These are phyloP conservation scores for Striga hermonthica DNA, from an alignment of 305 asterid species.

Conservation along the genomic window DNA sequence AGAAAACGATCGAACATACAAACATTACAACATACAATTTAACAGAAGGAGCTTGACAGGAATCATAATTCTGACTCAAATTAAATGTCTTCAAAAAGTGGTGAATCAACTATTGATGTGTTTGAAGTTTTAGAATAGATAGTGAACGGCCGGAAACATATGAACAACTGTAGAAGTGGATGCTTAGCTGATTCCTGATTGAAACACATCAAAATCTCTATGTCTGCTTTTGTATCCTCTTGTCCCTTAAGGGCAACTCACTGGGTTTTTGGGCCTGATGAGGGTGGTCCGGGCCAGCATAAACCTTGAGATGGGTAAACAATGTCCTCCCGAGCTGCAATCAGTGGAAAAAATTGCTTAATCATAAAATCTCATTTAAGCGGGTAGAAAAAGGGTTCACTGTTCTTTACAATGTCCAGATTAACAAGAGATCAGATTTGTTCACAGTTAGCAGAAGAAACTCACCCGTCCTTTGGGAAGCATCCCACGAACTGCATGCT, in stretches of 20 bases:
- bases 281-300: conserved; percentile 87
- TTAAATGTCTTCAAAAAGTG: conserved; percentile 17
- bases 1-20: conserved; percentile 15
- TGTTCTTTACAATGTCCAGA: too few species aligned
- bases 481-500: conserved; percentile 98
- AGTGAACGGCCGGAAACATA: conserved; percentile 6
- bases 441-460: conserved; percentile 18
- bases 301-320: conserved; percentile 86
- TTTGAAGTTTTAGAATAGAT: conserved; percentile 12
- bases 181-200: not conserved
- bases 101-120: not conserved
- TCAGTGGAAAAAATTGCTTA: conserved; percentile 27
- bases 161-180: conserved; percentile 26
- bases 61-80: conserved; percentile 12
- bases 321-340: conserved; percentile 87
- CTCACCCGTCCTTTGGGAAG: conserved; percentile 93
- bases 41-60: conserved; percentile 6
- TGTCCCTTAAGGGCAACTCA: conserved; percentile 83
- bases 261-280: conserved; percentile 82
- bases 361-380: too few species aligned
- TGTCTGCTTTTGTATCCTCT: conserved; percentile 61
- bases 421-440: conserved; percentile 2
- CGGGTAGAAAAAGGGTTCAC: too few species aligned
- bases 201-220: conserved; percentile 30
- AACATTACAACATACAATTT: conserved; percentile 15